Base-by-base conservation (phyloP, 1,139 yeast species). In the Sugiyamaella paludigena region DNA sequence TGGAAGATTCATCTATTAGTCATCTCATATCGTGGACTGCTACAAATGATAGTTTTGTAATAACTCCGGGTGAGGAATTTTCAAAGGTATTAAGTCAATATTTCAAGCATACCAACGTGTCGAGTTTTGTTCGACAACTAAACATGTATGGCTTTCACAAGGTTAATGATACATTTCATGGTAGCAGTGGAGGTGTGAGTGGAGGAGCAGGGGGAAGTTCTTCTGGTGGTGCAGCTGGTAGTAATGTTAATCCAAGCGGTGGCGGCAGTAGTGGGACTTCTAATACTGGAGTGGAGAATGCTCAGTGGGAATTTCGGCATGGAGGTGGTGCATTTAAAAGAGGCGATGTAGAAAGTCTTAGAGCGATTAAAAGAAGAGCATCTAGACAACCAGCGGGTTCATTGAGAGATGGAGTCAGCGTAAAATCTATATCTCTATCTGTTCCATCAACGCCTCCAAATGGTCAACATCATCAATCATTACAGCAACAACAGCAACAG, bases 131-230 rank as follows among this genome's bases (percentile, higher is more conserved):
- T 12, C 79, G 98, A 50, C 98, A 92, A 66, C 76, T 92, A 62
- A 92, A 92, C 69, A 92, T 92, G 95, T 92, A 92, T 64, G 98
- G 98, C 31, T 92, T 96, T 87, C 98, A 92, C 70, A 92, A 92
- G 69, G 92, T 92, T 10, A 65, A 60, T 54, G 67, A 66, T 49
- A 59, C 62, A 27, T 57, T 63, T 39, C 64, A 59, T 55, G 53
- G 59, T 36, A 48, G 48, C 36, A 37, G 49, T 24, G 34, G 39
- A 15, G 29, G 26, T 26, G 29, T n/a, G 27, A 37, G 11, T 13
- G 11, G 32, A 9, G 15, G 40, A 4, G 40, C 7, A 16, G 12
- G 51, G 2, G 44, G 37, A 19, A n/a, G 47, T n/a, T n/a, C 45
- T 10, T 28, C 45, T 47, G 62, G 61, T 48, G 46, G 38, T 7